A percentile compares a stretch with the other conserved stretches of the same genome.
These are phyloP conservation scores for Petunia hybrid DNA, from an alignment of 305 asterid species.

Conservation along the genomic window DNA sequence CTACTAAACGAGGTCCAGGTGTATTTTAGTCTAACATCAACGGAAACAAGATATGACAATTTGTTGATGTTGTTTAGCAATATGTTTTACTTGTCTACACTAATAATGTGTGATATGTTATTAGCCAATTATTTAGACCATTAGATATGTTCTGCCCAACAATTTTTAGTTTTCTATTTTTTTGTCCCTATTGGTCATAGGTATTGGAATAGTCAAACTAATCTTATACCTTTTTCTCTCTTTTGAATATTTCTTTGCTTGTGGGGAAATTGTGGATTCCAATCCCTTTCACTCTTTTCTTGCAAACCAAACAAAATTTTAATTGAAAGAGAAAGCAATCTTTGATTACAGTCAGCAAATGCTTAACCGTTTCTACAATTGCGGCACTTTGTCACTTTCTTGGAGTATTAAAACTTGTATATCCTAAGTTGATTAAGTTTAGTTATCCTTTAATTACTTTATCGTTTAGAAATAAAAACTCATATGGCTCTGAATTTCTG, in stretches of 20 bases:
- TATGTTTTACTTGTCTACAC: background rate
- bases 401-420: background rate
- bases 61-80: background rate
- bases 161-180: background rate
- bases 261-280: constrained; percentile 39
- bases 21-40: too few species aligned
- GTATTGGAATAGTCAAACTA: constrained; percentile 47
- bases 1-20: background rate
- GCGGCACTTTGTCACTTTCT: constrained; percentile 49
- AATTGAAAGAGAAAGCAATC: constrained; percentile 36
- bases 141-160: background rate
- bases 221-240: constrained; percentile 21
- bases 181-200: constrained; percentile 14
- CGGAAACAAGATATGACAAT: background rate
- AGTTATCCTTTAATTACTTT: background rate
- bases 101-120: background rate
- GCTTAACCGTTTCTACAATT: constrained; percentile 43
- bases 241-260: constrained; percentile 37
- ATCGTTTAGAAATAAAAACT: background rate
- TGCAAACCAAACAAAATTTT: constrained; percentile 23
- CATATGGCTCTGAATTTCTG: constrained; percentile 14
- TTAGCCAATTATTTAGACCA: background rate
- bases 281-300: constrained; percentile 36
- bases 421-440: background rate
- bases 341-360: constrained; percentile 32